A percentile compares a stretch with the other conserved stretches of the same genome.
Conservation (phyloP, 2,329 filamentous ascomycete genomes). For the Coniella vitis region DNA sequence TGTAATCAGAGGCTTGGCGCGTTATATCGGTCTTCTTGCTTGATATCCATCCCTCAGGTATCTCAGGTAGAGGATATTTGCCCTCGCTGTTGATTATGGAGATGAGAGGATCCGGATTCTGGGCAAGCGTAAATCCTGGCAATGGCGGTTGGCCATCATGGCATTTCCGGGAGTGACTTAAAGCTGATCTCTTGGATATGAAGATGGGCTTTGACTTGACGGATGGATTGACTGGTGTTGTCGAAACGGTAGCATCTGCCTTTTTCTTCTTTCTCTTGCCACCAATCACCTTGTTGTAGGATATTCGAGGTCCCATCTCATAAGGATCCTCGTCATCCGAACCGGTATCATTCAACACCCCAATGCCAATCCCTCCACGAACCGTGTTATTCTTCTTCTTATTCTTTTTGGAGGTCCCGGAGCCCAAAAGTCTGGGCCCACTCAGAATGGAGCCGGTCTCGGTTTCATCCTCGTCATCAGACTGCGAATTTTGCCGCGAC, state of each 20-base stretch:
- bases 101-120: conserved; percentile 39
- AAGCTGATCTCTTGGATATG: conserved; percentile 56
- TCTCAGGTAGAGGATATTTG: conserved; percentile 56
- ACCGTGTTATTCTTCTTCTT: conserved; percentile 46
- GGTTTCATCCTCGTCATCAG: conserved; percentile 39
- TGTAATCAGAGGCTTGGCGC: conserved; percentile 34
- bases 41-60: conserved; percentile 70
- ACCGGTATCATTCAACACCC: conserved; percentile 83
- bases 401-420: conserved; percentile 21
- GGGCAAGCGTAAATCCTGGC: conserved; percentile 70
- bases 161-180: conserved; percentile 53
- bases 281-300: conserved; percentile 74
- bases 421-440: conserved; percentile 18
- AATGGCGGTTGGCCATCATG: conserved; percentile 77
- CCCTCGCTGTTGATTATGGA: conserved; percentile 34
- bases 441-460: conserved; percentile 20
- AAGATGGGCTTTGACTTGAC: conserved; percentile 66
- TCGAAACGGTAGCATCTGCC: conserved; percentile 39
- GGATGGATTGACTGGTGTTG: conserved; percentile 52
- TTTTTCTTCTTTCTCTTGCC: conserved; percentile 74
- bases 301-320: conserved; percentile 83
- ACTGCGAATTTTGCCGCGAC: conserved; percentile 26
- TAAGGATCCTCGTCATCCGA: conserved; percentile 96
- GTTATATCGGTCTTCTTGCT: conserved; percentile 37
- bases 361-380: conserved; percentile 73